Percentiles rank a stretch among this genome's conserved stretches.
phyloP scores from a whole-genome alignment of 2,329 filamentous ascomycete species.

The Sordariomycetes sp. region DNA sequence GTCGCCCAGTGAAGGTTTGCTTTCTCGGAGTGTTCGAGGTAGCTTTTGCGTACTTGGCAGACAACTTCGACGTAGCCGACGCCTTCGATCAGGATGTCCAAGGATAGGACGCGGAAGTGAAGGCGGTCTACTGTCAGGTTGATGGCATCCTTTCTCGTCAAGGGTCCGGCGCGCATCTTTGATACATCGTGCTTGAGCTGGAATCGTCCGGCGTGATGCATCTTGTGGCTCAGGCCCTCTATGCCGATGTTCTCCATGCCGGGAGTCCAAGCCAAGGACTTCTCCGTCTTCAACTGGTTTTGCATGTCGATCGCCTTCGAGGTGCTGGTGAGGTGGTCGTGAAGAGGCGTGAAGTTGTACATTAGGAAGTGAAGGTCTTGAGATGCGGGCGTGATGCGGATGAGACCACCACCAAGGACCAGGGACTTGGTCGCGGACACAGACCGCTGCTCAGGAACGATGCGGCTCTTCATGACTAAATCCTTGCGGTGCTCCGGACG shows the following conservation, averaged over 20 bases:
- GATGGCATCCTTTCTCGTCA: conserved; percentile 54
- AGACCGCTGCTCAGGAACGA: conserved; percentile 62
- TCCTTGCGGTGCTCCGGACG: conserved; percentile 53
- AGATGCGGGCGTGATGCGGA: conserved; percentile 70
- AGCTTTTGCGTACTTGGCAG: conserved; percentile 63
- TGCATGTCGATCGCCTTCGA: conserved; percentile 73
- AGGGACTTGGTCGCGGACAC: conserved; percentile 69
- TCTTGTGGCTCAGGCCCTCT: conserved; percentile 46
- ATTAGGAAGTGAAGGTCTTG: conserved; percentile 59
- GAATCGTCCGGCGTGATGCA: conserved; percentile 66
- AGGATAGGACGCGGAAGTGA: conserved; percentile 70
- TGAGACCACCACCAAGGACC: conserved; percentile 68
- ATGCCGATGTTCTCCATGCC: conserved; percentile 55
- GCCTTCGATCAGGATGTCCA: conserved; percentile 84
- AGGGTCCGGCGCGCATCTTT: conserved; percentile 62
- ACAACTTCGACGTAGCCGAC: conserved; percentile 89
- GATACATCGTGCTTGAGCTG: conserved; percentile 77
- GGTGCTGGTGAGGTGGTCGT: conserved; percentile 67
- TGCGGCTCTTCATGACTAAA: conserved; percentile 70
- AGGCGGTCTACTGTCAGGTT: conserved; percentile 58
- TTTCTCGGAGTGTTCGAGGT: conserved; percentile 13
- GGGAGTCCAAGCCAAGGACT: no score
- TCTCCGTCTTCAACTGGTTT: conserved; percentile 47
- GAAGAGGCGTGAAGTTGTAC: conserved; percentile 79
- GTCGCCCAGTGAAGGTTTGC: conserved; percentile 1